These are phyloP conservation scores for Antitrichia curtipendula DNA, from an alignment of 225 moss, liverwort and hornwort genomes.

Conservation along the genomic window DNA sequence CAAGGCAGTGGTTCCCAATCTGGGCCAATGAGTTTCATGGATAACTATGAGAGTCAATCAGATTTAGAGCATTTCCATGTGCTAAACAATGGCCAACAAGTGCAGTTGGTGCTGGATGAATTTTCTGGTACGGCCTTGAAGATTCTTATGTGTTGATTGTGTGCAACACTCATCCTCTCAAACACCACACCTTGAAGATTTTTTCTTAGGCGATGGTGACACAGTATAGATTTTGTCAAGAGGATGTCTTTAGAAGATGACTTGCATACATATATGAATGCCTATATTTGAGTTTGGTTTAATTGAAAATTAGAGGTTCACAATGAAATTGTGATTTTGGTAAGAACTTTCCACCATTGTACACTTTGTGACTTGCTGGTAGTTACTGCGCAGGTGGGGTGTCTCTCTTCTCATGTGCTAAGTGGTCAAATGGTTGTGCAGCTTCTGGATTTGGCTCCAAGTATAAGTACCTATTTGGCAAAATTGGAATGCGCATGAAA, in stretches of 20 bases:
- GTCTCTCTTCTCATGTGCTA: background rate
- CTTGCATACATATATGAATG: background rate
- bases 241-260: background rate
- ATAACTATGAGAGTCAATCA: conserved; percentile 25
- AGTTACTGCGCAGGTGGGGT: no score
- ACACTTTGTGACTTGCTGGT: background rate
- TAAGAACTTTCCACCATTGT: no score
- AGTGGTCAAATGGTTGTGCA: background rate
- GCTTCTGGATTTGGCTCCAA: conserved; percentile 49
- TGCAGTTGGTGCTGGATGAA: conserved; percentile 31
- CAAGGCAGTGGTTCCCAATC: conserved; percentile 7
- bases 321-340: background rate
- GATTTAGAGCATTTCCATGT: conserved; percentile 20
- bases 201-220: background rate
- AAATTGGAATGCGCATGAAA: conserved; percentile 37
- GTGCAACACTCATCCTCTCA: background rate
- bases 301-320: background rate
- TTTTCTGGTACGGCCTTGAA: conserved; percentile 10
- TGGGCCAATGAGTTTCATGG: background rate
- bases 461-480: conserved; percentile 47
- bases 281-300: background rate
- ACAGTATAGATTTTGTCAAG: background rate
- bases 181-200: background rate
- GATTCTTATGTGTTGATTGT: background rate
- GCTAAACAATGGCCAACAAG: conserved; percentile 21